These are phyloP conservation scores for Massarina eburnea DNA, from an alignment of 2,329 filamentous ascomycete genomes.

Conservation along the genomic window DNA sequence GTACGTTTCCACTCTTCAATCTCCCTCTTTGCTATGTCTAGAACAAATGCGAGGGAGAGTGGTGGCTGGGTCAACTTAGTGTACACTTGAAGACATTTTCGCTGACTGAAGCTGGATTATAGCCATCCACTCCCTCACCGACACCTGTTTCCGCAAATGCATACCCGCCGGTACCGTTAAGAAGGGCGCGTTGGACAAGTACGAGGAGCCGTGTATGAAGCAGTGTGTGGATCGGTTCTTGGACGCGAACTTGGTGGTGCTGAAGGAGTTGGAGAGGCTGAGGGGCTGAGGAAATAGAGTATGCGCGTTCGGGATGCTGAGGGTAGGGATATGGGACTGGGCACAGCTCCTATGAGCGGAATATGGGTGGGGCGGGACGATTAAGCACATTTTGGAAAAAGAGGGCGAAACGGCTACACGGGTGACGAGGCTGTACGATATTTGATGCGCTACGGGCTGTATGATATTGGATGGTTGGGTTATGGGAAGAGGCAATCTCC, in stretches of 20 bases:
- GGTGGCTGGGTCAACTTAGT: too few species aligned
- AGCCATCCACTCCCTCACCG: conserved; percentile 67
- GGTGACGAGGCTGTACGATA: neutral
- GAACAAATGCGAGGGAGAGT: too few species aligned
- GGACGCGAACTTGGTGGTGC: conserved; percentile 81
- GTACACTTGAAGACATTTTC: neutral
- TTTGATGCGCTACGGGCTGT: neutral
- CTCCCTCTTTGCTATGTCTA: conserved; percentile 1
- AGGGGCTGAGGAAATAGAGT: conserved; percentile 24
- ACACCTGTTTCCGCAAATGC: conserved; percentile 95
- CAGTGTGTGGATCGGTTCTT: conserved; percentile 96
- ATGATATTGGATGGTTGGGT: neutral
- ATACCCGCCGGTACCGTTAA: conserved; percentile 72
- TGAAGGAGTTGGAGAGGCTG: conserved; percentile 77
- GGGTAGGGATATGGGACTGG: too few species aligned
- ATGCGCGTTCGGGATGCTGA: neutral
- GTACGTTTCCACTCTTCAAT: conserved; percentile 18
- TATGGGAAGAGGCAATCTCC: too few species aligned
- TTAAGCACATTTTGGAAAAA: neutral
- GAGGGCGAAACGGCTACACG: neutral
- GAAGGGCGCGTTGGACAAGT: conserved; percentile 69
- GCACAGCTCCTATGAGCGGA: too few species aligned
- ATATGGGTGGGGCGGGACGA: neutral
- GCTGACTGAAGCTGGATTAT: neutral
- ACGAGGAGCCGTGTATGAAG: conserved; percentile 79